Evolutionary conservation across 1,284 basidiomycete species (phyloP).

Genomic region (Baeospora myosura): DNA sequence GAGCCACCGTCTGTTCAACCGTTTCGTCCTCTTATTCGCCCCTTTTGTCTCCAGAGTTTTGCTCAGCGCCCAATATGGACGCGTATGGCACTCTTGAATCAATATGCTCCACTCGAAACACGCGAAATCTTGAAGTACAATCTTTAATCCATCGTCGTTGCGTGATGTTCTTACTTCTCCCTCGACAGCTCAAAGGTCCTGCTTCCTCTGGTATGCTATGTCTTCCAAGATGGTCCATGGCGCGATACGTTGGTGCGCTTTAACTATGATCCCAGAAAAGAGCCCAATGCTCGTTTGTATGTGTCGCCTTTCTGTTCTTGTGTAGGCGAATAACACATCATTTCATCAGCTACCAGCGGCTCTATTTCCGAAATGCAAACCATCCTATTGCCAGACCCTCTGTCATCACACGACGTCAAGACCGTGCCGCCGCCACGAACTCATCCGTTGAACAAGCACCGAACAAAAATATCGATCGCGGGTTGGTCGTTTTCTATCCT

Average conservation of each 20-base stretch:
- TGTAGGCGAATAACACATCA: neutral
- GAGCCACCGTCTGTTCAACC: constrained; percentile 11
- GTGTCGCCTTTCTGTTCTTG: constrained; percentile 10
- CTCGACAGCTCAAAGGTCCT: constrained; percentile 59
- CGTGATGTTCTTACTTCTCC: neutral
- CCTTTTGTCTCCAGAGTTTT: constrained; percentile 41
- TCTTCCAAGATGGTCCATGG: constrained; percentile 92
- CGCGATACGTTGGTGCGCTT: constrained; percentile 83
- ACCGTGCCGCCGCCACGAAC: constrained; percentile 37
- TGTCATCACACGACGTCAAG: constrained; percentile 60
- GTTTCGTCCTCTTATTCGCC: constrained; percentile 1
- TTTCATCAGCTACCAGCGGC: constrained; percentile 62
- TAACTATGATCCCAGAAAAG: constrained; percentile 82
- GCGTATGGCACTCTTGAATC: constrained; percentile 75
- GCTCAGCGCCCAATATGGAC: constrained; percentile 84
- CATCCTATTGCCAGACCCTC: constrained; percentile 71
- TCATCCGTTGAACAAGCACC: constrained; percentile 34
- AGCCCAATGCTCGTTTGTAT: constrained; percentile 69
- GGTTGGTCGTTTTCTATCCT: constrained; percentile 17
- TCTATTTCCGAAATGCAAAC: constrained; percentile 79
- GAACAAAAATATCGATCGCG: constrained; percentile 32
- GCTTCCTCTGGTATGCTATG: constrained; percentile 70
- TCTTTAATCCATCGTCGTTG: constrained; percentile 1
- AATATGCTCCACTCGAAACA: constrained; percentile 63
- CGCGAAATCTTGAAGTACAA: constrained; percentile 69